Conservation (phyloP, 768 basidiomycete species). For the Podaxis sp. region DNA sequence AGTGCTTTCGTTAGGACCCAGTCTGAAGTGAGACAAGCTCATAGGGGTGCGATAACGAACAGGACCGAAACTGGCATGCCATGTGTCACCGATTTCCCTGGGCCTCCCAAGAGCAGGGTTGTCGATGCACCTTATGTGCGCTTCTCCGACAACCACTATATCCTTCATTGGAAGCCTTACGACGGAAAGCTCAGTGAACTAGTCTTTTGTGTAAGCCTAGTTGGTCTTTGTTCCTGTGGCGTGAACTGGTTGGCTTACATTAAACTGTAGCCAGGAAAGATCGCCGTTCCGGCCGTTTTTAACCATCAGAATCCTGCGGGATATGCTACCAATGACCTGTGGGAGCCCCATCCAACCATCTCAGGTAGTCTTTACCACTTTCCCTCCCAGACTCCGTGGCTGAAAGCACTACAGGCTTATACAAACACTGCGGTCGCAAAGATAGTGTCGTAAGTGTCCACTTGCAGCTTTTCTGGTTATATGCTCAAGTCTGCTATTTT, state of each 20-base stretch:
- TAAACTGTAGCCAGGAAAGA: constrained; percentile 16
- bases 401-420: constrained; percentile 12
- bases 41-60: background rate
- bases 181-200: constrained; percentile 17
- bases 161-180: constrained; percentile 10
- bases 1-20: background rate
- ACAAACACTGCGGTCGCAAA: constrained; percentile 22
- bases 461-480: background rate
- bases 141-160: constrained; percentile 13
- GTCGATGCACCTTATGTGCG: constrained; percentile 17
- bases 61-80: constrained; percentile 23
- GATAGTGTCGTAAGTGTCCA: constrained; percentile 22
- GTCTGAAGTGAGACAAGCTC: background rate
- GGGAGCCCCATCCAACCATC: constrained; percentile 22
- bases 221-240: background rate
- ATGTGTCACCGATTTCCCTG: constrained; percentile 3
- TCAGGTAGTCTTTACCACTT: constrained; percentile 6
- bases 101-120: constrained; percentile 4
- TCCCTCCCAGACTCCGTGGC: background rate
- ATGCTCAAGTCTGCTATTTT: background rate
- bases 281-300: constrained; percentile 20
- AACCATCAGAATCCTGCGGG: constrained; percentile 22
- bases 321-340: constrained; percentile 21
- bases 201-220: constrained; percentile 21
- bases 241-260: background rate